Percentiles rank a stretch among this genome's conserved stretches.
Conservation (phyloP, 192 early-diverging fungal genomes). For the Irineochytrium annulatum region DNA sequence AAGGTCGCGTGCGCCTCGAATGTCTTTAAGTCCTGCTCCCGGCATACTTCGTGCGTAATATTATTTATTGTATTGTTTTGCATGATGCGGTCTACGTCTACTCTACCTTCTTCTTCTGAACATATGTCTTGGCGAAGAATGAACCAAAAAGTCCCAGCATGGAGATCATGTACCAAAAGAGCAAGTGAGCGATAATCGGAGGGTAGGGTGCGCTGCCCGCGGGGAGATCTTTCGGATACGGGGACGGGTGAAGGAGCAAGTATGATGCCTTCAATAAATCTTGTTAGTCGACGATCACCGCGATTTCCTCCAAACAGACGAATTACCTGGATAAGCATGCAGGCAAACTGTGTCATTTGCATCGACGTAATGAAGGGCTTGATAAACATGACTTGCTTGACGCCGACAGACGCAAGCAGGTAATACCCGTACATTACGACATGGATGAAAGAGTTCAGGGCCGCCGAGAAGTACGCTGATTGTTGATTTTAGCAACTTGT, state of each 20-base stretch:
- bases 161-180: slow-evolving; percentile 63
- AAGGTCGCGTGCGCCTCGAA: too few species aligned
- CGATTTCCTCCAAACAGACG: slow-evolving; percentile 25
- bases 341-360: slow-evolving; percentile 65
- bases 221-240: slow-evolving; percentile 47
- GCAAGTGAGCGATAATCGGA: slow-evolving; percentile 25
- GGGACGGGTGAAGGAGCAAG: slow-evolving; percentile 23
- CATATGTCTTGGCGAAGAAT: slow-evolving; percentile 54
- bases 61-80: too few species aligned
- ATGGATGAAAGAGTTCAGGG: slow-evolving; percentile 60
- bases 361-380: slow-evolving; percentile 61
- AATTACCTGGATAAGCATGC: slow-evolving; percentile 53
- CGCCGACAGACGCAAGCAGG: slow-evolving; percentile 44
- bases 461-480: slow-evolving; percentile 46
- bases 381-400: slow-evolving; percentile 54
- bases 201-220: background rate
- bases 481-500: too few species aligned
- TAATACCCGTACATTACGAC: slow-evolving; percentile 71
- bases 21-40: too few species aligned
- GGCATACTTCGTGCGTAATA: too few species aligned
- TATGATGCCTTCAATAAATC: too few species aligned
- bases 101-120: too few species aligned
- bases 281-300: slow-evolving; percentile 15
- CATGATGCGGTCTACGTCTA: too few species aligned
- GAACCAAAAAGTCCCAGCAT: slow-evolving; percentile 63